Evolutionary conservation across 495 filamentous ascomycete genomes (phyloP).

Genomic region (Usnea hakonensis): DNA sequence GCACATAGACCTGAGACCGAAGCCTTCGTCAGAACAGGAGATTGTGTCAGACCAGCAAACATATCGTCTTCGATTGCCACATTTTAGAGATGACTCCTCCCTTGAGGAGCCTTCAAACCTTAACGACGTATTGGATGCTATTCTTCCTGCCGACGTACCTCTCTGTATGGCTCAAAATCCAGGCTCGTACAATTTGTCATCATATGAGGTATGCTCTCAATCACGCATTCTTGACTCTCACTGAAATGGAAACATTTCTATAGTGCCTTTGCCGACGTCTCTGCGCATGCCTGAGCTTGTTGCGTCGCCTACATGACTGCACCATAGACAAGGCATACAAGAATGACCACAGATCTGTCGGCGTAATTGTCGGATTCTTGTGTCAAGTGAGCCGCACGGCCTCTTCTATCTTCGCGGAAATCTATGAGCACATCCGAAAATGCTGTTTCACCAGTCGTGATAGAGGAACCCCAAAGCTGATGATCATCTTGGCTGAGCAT

Average conservation of each 20-base stretch:
- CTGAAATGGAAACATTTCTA: background rate
- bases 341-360: background rate
- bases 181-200: background rate
- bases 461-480: background rate
- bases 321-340: background rate
- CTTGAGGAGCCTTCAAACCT: background rate
- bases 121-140: background rate
- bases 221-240: background rate
- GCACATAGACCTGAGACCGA: background rate
- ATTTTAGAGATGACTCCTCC: background rate
- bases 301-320: background rate
- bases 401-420: background rate
- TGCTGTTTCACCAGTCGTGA: constrained; percentile 1
- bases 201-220: constrained; percentile 2
- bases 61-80: background rate
- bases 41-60: background rate
- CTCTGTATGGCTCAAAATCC: background rate
- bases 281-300: background rate
- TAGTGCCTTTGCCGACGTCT: constrained; percentile 2
- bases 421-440: background rate
- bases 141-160: background rate
- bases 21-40: background rate
- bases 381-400: background rate
- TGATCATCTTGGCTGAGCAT: constrained; percentile 1
- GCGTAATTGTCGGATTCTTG: background rate